Evolutionary conservation across 768 basidiomycete genomes (phyloP), one percentile per base, ranked within the genome.

Genomic region (Leucogyrophana mollusca): DNA sequence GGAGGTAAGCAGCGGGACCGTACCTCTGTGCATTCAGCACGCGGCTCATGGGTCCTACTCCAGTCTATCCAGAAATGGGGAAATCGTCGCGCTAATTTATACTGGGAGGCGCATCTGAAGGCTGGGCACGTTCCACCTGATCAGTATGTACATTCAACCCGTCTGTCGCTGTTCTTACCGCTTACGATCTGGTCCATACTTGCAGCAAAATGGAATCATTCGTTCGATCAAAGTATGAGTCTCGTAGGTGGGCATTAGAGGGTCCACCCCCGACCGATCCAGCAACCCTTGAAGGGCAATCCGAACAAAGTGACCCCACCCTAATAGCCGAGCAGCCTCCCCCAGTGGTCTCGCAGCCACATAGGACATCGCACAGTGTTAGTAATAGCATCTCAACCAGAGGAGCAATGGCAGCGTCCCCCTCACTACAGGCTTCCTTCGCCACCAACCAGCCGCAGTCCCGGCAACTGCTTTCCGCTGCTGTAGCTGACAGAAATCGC

Each of bases 191-290:
- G 25, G 38, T 17, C 11, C 6, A 7, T 18, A 17, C 37, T 30
- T 46, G n/a, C 61, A 95, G 94, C 65, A 98, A 98, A 79, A 94
- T 98, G 76, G 95, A 98, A 47, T 93, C 90, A 0, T 98, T 94
- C 68, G 89, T 98, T 50, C 86, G 95, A 40, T 94, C 90, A 17
- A 98, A 99, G 65, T 99, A 99, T 64, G 95, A 99, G 66, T 82
- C 87, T 2, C 77, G 79, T 20, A 76, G 95, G 47, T 99, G 95
- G 95, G 95, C 94, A 2, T 70, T 87, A 66, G 89, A 94, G n/a
- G 93, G 90, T 0, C 87, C 90, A 11, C 81, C 77, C 0, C 95
- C 95, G 0, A 59, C 68, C 0, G 90, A 97, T 65, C 95, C 94
- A 2, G 83, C 87, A 14, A 69, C 79, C 0, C 75, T 97, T 11